Conservation (phyloP, 129 eudicot genomes). For the Arctium lappa region DNA sequence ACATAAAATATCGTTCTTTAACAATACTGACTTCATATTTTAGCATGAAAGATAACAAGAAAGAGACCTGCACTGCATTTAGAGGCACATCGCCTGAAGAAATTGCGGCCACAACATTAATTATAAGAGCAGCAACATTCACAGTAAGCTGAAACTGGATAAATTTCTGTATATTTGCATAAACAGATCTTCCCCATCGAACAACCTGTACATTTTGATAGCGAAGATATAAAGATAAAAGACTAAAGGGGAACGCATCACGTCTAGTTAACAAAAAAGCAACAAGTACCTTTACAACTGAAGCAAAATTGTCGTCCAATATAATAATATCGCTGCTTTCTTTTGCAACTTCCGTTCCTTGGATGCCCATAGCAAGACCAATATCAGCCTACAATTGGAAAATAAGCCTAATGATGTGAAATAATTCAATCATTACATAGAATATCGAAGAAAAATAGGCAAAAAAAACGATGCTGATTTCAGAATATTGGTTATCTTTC, state of each 20-base stretch:
- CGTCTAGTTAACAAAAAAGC: background rate
- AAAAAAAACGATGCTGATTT: background rate
- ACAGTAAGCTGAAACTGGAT: conserved; percentile 91
- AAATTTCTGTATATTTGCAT: conserved; percentile 86
- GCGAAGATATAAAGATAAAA: background rate
- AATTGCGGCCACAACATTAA: conserved; percentile 87
- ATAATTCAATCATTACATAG: background rate
- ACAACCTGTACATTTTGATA: conserved; percentile 50
- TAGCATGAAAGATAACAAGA: background rate
- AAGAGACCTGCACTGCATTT: conserved; percentile 83
- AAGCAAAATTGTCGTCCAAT: conserved; percentile 83
- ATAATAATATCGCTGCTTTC: conserved; percentile 93
- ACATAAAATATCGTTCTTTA: background rate
- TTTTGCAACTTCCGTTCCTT: conserved; percentile 93
- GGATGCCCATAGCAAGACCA: conserved; percentile 97
- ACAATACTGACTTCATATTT: background rate
- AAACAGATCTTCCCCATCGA: conserved; percentile 89
- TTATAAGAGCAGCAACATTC: conserved; percentile 78
- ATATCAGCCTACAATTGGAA: conserved; percentile 70
- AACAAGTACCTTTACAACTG: conserved; percentile 76
- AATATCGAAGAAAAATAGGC: background rate
- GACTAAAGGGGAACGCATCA: background rate
- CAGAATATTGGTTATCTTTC: background rate
- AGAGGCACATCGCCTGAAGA: conserved; percentile 89
- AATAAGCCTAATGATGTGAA: background rate